Percentiles rank a stretch among this genome's conserved stretches.
Conservation (phyloP, 2,329 filamentous ascomycete species). For the Dothiorella sarmentorum region DNA sequence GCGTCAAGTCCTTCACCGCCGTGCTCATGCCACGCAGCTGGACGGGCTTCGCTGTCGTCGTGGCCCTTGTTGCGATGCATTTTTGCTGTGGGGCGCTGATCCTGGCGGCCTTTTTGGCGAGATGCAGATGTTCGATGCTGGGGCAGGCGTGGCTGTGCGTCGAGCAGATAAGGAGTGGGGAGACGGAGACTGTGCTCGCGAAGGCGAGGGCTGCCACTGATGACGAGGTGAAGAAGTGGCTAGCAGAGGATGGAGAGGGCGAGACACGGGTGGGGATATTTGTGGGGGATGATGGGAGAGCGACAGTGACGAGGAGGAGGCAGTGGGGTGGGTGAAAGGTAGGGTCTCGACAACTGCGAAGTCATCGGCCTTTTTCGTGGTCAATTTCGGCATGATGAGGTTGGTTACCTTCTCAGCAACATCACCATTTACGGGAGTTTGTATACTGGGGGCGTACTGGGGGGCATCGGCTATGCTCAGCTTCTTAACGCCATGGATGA, state of each 20-base stretch:
- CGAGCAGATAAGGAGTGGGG: background rate
- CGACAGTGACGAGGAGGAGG: too few relatives aligned
- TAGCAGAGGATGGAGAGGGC: background rate
- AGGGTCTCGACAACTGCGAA: too few relatives aligned
- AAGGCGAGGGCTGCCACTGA: background rate
- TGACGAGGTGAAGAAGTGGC: background rate
- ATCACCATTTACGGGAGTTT: too few relatives aligned
- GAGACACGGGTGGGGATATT: background rate
- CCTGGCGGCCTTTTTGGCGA: background rate
- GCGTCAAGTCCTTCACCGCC: background rate
- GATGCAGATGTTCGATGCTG: too few relatives aligned
- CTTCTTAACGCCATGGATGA: too few relatives aligned
- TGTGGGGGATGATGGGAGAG: background rate
- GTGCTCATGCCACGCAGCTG: constrained; percentile 14
- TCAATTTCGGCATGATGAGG: too few relatives aligned
- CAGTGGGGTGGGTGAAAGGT: too few relatives aligned
- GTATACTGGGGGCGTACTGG: too few relatives aligned
- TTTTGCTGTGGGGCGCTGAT: background rate
- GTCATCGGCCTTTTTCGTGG: too few relatives aligned
- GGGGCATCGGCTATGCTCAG: too few relatives aligned
- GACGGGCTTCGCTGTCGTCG: constrained; percentile 14
- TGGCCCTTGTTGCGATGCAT: constrained; percentile 13
- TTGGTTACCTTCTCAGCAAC: too few relatives aligned
- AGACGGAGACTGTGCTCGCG: background rate
- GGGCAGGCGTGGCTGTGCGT: background rate